These are phyloP conservation scores for Cercospora sesami DNA, from an alignment of 2,329 filamentous ascomycete species.

Conservation along the genomic window DNA sequence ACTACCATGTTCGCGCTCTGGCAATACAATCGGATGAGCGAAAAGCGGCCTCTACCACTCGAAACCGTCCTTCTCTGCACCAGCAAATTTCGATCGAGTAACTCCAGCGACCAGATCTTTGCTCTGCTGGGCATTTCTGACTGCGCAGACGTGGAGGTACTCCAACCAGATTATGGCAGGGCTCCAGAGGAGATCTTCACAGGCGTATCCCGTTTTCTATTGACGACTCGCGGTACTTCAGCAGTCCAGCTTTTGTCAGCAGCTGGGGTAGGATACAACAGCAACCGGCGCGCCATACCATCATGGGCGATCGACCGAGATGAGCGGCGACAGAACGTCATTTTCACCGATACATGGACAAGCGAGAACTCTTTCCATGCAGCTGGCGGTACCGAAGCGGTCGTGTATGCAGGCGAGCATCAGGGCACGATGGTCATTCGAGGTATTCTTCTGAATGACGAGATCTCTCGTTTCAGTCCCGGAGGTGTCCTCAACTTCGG, in stretches of 20 bases:
- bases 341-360: neutral
- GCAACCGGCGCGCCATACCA: neutral
- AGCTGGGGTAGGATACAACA: neutral
- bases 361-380: neutral
- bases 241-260: neutral
- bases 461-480: neutral
- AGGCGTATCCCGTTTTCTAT: neutral
- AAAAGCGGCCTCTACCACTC: neutral
- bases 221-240: neutral
- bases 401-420: neutral
- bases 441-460: neutral
- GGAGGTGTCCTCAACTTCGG: neutral
- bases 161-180: neutral
- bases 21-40: neutral
- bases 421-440: neutral
- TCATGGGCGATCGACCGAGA: neutral
- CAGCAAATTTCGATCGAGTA: neutral
- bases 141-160: neutral
- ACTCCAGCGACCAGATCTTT: neutral
- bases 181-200: neutral
- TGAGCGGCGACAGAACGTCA: neutral
- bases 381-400: neutral
- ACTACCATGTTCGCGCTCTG: neutral
- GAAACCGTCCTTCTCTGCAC: neutral
- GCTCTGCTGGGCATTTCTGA: neutral